Evolutionary conservation across 2,329 filamentous ascomycete species (phyloP).

Genomic region (Hypomyces perniciosus): DNA sequence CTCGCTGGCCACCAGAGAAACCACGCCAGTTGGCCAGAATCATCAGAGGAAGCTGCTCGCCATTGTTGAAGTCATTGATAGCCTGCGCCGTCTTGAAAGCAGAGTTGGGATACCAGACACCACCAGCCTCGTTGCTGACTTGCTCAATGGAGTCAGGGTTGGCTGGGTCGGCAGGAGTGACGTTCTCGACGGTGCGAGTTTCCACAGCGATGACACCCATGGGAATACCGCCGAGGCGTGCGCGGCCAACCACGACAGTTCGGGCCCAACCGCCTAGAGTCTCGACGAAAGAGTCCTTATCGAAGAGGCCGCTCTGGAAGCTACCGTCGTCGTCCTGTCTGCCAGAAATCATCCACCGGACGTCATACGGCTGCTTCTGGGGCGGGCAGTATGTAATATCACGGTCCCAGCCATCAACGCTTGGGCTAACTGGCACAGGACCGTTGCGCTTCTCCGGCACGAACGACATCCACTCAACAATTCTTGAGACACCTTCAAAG

Average conservation of each 20-base stretch:
- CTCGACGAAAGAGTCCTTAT: slow-evolving; percentile 95
- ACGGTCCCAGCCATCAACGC: slow-evolving; percentile 83
- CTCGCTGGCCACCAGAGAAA: slow-evolving; percentile 98
- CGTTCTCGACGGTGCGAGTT: slow-evolving; percentile 92
- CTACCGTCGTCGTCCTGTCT: slow-evolving; percentile 64
- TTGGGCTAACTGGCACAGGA: slow-evolving; percentile 86
- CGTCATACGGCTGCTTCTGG: slow-evolving; percentile 82
- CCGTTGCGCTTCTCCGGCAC: slow-evolving; percentile 92
- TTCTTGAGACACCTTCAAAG: slow-evolving; percentile 95
- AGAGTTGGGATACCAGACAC: slow-evolving; percentile 99
- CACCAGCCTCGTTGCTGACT: slow-evolving; percentile 88
- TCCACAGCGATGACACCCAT: slow-evolving; percentile 98
- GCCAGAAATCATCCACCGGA: slow-evolving; percentile 87
- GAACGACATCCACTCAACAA: slow-evolving; percentile 96
- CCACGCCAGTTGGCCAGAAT: slow-evolving; percentile 99
- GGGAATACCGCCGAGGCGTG: slow-evolving; percentile 91
- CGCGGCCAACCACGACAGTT: slow-evolving; percentile 93
- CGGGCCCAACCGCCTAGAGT: slow-evolving; percentile 94
- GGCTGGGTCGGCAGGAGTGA: slow-evolving; percentile 91
- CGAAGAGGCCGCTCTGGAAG: slow-evolving; percentile 88
- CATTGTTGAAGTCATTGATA: slow-evolving; percentile 98
- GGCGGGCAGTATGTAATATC: slow-evolving; percentile 80
- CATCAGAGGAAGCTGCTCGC: slow-evolving; percentile 96
- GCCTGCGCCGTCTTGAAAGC: slow-evolving; percentile 99
- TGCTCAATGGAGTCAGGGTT: slow-evolving; percentile 98